Percentiles rank a stretch among this genome's conserved stretches.
phyloP scores from a whole-genome alignment of 176 grass and related monocot species.

The Eleusine indica region DNA sequence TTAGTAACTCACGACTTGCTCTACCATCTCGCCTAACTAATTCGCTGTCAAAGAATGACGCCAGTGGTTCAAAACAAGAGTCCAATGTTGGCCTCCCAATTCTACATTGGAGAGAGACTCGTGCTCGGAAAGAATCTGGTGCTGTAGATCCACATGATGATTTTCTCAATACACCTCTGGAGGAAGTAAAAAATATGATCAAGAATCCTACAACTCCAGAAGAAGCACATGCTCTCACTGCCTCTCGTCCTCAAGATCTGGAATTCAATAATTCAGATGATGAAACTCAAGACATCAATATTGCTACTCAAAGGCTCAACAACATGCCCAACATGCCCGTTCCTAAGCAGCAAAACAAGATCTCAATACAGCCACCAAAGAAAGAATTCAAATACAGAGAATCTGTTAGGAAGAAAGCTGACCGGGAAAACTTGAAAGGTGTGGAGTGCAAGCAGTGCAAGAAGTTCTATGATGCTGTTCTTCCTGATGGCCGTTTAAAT shows the following conservation, averaged over 20 bases:
- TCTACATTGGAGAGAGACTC: conserved; percentile 68
- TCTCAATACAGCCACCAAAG: conserved; percentile 56
- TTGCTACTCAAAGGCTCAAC: conserved; percentile 55
- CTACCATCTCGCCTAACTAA: conserved; percentile 37
- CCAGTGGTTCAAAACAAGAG: conserved; percentile 45
- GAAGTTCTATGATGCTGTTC: conserved; percentile 95
- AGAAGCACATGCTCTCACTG: conserved; percentile 54
- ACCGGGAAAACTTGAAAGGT: conserved; percentile 85
- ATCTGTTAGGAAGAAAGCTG: conserved; percentile 85
- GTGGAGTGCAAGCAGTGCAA: conserved; percentile 91
- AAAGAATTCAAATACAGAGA: conserved; percentile 86
- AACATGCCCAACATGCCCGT: conserved; percentile 25
- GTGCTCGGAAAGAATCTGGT: conserved; percentile 59
- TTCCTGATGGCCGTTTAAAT: conserved; percentile 58
- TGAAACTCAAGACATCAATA: conserved; percentile 76
- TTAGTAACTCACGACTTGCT: conserved; percentile 36
- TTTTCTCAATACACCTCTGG: conserved; percentile 85
- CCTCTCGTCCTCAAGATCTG: conserved; percentile 62
- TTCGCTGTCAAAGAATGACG: conserved; percentile 34
- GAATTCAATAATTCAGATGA: conserved; percentile 80
- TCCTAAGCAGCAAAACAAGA: conserved; percentile 45
- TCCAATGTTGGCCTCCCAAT: conserved; percentile 27
- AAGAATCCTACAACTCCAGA: conserved; percentile 44
- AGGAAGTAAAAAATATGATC: conserved; percentile 47
- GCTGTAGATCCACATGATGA: conserved; percentile 74